Conservation (phyloP, 768 basidiomycete genomes). For the Lactarius psammicola region DNA sequence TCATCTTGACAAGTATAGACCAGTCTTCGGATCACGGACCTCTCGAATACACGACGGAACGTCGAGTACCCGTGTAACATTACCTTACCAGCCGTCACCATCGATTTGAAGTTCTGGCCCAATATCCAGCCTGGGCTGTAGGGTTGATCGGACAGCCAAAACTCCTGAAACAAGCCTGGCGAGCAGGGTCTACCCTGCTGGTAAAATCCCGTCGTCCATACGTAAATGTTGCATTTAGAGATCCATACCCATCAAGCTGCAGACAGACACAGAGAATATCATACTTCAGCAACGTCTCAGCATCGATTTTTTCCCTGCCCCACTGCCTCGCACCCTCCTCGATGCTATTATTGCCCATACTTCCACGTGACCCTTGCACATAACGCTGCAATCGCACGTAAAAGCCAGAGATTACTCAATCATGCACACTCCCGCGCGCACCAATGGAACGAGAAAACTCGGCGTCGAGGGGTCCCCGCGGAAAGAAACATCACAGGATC, state of each 20-base stretch:
- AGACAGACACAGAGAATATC: no score
- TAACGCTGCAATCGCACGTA: constrained; percentile 47
- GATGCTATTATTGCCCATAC: constrained; percentile 34
- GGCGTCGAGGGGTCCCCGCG: constrained; percentile 69
- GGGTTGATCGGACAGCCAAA: background rate
- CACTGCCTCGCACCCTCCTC: background rate
- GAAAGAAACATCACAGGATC: constrained; percentile 53
- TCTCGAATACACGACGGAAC: background rate
- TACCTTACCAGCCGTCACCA: background rate
- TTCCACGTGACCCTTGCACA: no score
- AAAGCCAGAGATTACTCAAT: constrained; percentile 60
- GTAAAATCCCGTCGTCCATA: no score
- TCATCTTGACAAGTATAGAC: background rate
- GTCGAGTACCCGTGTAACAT: background rate
- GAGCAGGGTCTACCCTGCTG: no score
- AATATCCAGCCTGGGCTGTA: background rate
- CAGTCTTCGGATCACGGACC: background rate
- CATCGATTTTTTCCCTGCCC: no score
- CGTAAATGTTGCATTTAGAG: no score
- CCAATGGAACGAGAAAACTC: constrained; percentile 53
- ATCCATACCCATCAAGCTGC: no score
- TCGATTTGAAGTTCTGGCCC: background rate
- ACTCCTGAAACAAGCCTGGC: no score
- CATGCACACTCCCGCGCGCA: constrained; percentile 51
- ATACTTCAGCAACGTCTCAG: no score